Evolutionary conservation across 176 grass and related monocot species (phyloP), one percentile per base, ranked within the genome.

Genomic region (Zoysia pacifica): DNA sequence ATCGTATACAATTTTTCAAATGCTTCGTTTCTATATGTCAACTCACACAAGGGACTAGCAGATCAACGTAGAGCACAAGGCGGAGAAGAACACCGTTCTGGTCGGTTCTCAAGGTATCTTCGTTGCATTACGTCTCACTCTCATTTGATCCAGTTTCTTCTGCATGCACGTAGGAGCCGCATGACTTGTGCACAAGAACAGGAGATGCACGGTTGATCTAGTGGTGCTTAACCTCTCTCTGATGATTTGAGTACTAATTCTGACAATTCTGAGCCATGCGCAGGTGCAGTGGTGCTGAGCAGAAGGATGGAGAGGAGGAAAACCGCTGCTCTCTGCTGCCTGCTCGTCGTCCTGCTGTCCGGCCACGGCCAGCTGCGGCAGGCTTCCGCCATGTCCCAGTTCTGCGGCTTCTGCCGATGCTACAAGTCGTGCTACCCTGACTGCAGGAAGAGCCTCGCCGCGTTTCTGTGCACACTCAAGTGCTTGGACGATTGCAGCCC

Each of bases 361-460:
- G 20, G 52, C 11, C 69, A 72, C 5, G 20, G 52, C 11, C 69
- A 72, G 49, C 75, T 1, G 60, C 75, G 11, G 46, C 61, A 58
- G 53, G 67, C 11, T 43, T 18, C 38, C 9, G 80, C 80, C 70
- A 36, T 7, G n/a, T 53, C 60, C 47, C 28, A 73, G 47, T 73
- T 74, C 48, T 82, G 80, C 60, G 2, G 2, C 38, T 73, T 74
- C 48, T 82, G 80, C 60, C 3, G 2, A 2, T 81, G 78, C 59
- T 82, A 45, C 59, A 0, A 6, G 2, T 1, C 14, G 6, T 82
- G 80, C 68, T 81, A 81, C 16, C 10, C 36, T 2, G 51, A 15
- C 0, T 82, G 80, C 48, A 43, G 79, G 59, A 44, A 48, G 2
- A 0, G 4, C 48, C 0, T 3, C 48, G 0, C 5, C 3, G 6